Evolutionary conservation across 2,329 filamentous ascomycete genomes (phyloP).

Genomic region (Orbilia ellipsospora): DNA sequence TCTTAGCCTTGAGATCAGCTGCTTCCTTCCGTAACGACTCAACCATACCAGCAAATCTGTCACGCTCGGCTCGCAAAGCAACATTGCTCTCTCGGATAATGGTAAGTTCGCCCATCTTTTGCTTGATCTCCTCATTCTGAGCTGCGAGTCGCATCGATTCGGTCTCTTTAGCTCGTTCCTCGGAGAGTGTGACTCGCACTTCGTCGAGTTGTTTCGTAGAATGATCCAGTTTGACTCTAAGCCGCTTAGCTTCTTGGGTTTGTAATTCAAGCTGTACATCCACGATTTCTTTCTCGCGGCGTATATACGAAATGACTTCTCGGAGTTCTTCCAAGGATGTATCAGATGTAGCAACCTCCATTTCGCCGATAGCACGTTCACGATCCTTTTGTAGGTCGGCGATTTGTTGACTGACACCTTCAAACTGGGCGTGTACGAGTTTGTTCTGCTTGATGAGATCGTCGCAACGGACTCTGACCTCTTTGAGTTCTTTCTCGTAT

Average conservation of each 20-base stretch:
- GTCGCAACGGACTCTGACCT: slow-evolving; percentile 81
- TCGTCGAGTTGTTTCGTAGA: slow-evolving; percentile 89
- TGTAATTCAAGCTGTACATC: slow-evolving; percentile 96
- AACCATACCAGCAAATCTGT: slow-evolving; percentile 80
- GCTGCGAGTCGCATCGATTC: slow-evolving; percentile 78
- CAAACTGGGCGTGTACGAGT: slow-evolving; percentile 87
- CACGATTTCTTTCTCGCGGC: slow-evolving; percentile 95
- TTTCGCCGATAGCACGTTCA: slow-evolving; percentile 66
- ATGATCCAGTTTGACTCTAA: slow-evolving; percentile 91
- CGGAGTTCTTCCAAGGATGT: slow-evolving; percentile 79
- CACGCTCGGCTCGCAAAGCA: slow-evolving; percentile 86
- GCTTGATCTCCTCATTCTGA: slow-evolving; percentile 89
- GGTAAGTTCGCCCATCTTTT: slow-evolving; percentile 95
- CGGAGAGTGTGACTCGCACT: slow-evolving; percentile 84
- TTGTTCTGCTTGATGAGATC: slow-evolving; percentile 91
- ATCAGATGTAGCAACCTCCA: slow-evolving; percentile 70
- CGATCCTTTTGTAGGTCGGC: slow-evolving; percentile 81
- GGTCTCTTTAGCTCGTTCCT: slow-evolving; percentile 81
- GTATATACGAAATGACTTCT: slow-evolving; percentile 89
- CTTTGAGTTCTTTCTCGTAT: slow-evolving; percentile 83
- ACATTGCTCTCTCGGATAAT: slow-evolving; percentile 94
- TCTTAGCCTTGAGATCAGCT: slow-evolving; percentile 76
- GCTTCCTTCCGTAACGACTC: slow-evolving; percentile 79
- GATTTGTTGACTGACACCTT: slow-evolving; percentile 83
- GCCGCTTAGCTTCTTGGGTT: slow-evolving; percentile 83